Conservation (phyloP, 768 basidiomycete genomes). For the Macrolepiota fuliginosa region DNA sequence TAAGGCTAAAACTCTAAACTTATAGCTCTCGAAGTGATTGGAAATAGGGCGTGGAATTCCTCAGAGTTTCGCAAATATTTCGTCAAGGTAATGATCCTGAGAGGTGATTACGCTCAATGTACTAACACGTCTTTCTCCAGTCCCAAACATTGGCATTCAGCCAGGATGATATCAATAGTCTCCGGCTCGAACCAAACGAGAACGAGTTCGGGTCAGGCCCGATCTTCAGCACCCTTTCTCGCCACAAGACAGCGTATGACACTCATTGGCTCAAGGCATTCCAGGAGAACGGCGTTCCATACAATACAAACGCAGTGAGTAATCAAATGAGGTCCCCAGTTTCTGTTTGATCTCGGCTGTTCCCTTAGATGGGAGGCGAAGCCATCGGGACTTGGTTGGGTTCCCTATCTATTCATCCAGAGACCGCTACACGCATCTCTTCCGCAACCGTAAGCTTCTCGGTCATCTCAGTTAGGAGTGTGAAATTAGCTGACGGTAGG, state of each 20-base stretch:
- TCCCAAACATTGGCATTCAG: slow-evolving; percentile 14
- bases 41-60: slow-evolving; percentile 16
- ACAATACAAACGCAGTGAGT: slow-evolving; percentile 17
- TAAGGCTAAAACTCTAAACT: not conserved
- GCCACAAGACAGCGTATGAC: slow-evolving; percentile 2
- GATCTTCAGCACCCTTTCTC: slow-evolving; percentile 15
- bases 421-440: slow-evolving; percentile 15
- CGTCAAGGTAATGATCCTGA: slow-evolving; percentile 10
- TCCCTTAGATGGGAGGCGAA: slow-evolving; percentile 17
- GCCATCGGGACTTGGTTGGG: slow-evolving; percentile 17
- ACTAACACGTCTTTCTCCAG: not conserved
- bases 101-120: not conserved
- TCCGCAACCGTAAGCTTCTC: slow-evolving; percentile 18
- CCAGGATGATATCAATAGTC: not conserved
- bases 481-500: not conserved
- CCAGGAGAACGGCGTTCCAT: slow-evolving; percentile 15
- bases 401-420: slow-evolving; percentile 15
- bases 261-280: slow-evolving; percentile 11
- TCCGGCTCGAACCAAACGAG: slow-evolving; percentile 2
- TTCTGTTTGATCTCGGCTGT: not conserved
- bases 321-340: not conserved
- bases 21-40: slow-evolving; percentile 17
- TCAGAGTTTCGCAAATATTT: slow-evolving; percentile 16
- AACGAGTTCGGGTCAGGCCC: slow-evolving; percentile 17
- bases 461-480: not conserved